Evolutionary conservation across 1,284 basidiomycete genomes (phyloP).

Genomic region (Chondrostereum purpureum): DNA sequence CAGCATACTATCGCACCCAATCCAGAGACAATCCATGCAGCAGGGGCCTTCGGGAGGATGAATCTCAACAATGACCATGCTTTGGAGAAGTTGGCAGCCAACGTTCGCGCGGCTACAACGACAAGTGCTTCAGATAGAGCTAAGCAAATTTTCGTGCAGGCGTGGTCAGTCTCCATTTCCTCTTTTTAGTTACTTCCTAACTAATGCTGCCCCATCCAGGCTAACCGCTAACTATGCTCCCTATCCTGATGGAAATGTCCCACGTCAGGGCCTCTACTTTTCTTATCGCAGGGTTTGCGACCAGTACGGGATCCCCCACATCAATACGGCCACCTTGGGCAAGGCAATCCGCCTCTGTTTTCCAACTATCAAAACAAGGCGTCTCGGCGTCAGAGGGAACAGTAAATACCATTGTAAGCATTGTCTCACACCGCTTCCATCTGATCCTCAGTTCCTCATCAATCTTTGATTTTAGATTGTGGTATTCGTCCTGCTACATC

Average conservation of each 20-base stretch:
- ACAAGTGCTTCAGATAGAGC: constrained; percentile 83
- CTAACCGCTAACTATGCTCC: constrained; percentile 81
- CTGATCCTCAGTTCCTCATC: constrained; percentile 24
- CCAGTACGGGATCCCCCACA: constrained; percentile 84
- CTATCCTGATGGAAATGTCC: constrained; percentile 87
- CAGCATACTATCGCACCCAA: constrained; percentile 43
- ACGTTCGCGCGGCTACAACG: constrained; percentile 80
- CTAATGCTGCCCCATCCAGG: constrained; percentile 38
- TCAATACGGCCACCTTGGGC: constrained; percentile 90
- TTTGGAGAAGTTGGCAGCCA: constrained; percentile 78
- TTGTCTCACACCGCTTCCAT: constrained; percentile 21
- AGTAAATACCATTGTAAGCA: constrained; percentile 86
- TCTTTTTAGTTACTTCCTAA: constrained; percentile 8
- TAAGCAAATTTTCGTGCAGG: constrained; percentile 86
- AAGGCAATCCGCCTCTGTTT: constrained; percentile 91
- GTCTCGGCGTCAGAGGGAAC: constrained; percentile 86
- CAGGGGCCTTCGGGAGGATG: constrained; percentile 69
- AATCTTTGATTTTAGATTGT: constrained; percentile 54
- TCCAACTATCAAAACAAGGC: constrained; percentile 88
- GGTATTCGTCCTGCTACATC: constrained; percentile 83
- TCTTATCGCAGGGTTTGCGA: constrained; percentile 88
- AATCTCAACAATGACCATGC: constrained; percentile 66
- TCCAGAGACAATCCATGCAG: constrained; percentile 59
- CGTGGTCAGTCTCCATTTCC: constrained; percentile 48
- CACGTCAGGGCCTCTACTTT: constrained; percentile 83